Evolutionary conservation across 2,329 filamentous ascomycete genomes (phyloP).

Genomic region (Curvularia spicifera): DNA sequence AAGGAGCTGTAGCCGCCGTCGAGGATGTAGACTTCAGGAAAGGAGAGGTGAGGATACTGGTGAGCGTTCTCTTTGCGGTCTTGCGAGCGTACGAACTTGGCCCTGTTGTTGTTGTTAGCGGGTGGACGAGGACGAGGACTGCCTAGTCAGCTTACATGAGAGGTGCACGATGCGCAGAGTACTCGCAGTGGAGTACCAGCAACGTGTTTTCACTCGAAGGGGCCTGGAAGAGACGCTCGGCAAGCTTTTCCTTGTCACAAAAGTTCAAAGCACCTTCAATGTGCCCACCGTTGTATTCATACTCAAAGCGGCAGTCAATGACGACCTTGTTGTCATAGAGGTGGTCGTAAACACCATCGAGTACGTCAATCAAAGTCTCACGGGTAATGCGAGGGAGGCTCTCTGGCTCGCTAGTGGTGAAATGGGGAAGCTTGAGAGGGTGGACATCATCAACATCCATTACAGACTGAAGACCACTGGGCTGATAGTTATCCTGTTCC

Average conservation of each 20-base stretch:
- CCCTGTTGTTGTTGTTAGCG: constrained; percentile 54
- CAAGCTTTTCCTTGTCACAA: constrained; percentile 91
- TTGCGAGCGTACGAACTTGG: constrained; percentile 86
- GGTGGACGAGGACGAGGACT: background rate
- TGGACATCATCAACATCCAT: constrained; percentile 83
- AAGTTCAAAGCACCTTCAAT: constrained; percentile 94
- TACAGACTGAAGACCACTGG: constrained; percentile 71
- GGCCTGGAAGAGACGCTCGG: constrained; percentile 73
- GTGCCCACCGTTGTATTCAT: constrained; percentile 96
- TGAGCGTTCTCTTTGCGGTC: constrained; percentile 87
- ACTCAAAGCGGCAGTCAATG: constrained; percentile 97
- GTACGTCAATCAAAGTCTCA: constrained; percentile 80
- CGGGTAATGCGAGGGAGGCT: constrained; percentile 86
- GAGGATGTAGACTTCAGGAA: constrained; percentile 95
- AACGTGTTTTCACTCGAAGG: constrained; percentile 74
- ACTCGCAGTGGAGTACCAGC: constrained; percentile 96
- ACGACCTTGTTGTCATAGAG: constrained; percentile 82
- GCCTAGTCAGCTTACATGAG: constrained; percentile 68
- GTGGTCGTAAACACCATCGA: constrained; percentile 82
- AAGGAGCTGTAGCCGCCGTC: constrained; percentile 96
- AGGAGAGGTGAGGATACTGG: constrained; percentile 86
- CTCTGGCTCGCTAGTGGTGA: constrained; percentile 81
- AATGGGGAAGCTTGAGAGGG: constrained; percentile 80
- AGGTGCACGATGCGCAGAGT: constrained; percentile 93
- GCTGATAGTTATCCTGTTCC: constrained; percentile 68